These are phyloP conservation scores for Adansonia rubrostipa DNA, from an alignment of 441 rosid genomes.

Conservation along the genomic window DNA sequence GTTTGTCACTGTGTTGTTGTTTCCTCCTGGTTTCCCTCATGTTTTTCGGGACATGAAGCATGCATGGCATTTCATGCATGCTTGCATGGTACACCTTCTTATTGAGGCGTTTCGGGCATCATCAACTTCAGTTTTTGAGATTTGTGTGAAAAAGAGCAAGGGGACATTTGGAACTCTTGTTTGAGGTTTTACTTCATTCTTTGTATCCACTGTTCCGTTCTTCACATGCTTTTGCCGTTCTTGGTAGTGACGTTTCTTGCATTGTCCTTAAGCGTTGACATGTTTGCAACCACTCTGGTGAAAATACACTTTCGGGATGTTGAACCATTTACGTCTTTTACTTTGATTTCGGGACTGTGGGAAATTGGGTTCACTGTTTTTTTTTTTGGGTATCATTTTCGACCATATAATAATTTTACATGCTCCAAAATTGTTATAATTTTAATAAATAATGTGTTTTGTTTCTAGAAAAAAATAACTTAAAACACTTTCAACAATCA, in stretches of 20 bases:
- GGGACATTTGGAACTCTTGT: neutral
- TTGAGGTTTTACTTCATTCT: neutral
- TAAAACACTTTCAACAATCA: too few species aligned
- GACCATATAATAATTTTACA: neutral
- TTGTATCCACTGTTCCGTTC: neutral
- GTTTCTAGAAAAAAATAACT: too few species aligned
- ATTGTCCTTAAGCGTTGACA: neutral
- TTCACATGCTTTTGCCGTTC: neutral
- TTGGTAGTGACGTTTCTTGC: neutral
- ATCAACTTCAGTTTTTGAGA: neutral
- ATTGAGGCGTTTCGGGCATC: neutral
- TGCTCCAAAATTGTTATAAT: too few species aligned
- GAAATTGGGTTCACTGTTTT: neutral
- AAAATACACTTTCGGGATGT: neutral
- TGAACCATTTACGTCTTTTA: neutral
- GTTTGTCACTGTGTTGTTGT: neutral
- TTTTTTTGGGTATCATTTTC: neutral
- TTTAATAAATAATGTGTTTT: too few species aligned
- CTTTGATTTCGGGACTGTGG: neutral
- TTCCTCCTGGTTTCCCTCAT: neutral
- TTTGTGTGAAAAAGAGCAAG: neutral
- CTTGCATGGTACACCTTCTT: neutral
- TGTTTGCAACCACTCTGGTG: neutral
- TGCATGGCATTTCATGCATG: neutral
- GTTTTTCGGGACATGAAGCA: neutral